These are phyloP conservation scores for Fusarium sp. DNA, from an alignment of 2,329 filamentous ascomycete species.

Conservation along the genomic window DNA sequence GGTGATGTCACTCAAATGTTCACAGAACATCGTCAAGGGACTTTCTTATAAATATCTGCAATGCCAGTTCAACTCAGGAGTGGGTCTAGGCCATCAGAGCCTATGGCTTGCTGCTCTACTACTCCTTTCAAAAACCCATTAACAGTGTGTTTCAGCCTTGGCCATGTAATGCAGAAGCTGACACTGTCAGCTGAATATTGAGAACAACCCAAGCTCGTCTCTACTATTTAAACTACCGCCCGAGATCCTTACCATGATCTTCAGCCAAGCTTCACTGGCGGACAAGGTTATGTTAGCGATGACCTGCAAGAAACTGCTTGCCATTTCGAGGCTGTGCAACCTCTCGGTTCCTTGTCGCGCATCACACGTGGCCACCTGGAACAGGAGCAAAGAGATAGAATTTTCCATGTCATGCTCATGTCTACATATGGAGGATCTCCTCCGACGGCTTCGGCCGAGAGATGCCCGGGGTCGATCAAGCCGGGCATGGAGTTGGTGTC, in stretches of 20 bases:
- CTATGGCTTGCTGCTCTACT: not conserved
- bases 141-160: conserved; percentile 10
- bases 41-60: not conserved
- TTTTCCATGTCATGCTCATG: conserved; percentile 17
- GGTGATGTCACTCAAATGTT: not conserved
- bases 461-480: conserved; percentile 22
- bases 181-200: conserved; percentile 8
- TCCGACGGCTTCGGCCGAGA: conserved; percentile 27
- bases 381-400: not conserved
- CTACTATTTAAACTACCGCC: conserved; percentile 39
- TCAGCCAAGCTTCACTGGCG: conserved; percentile 12
- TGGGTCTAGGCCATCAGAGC: not conserved
- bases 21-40: not conserved
- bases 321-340: conserved; percentile 22
- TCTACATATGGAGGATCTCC: conserved; percentile 16
- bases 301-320: conserved; percentile 39
- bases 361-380: conserved; percentile 19
- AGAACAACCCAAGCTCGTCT: not conserved
- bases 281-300: conserved; percentile 35
- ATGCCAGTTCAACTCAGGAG: conserved; percentile 28
- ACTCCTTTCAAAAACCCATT: conserved; percentile 20
- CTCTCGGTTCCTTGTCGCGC: conserved; percentile 31
- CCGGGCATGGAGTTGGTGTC: conserved; percentile 35
- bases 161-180: not conserved
- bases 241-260: conserved; percentile 44